Evolutionary conservation across 257 asterid species (phyloP).

Genomic region (Solanum microdontum): DNA sequence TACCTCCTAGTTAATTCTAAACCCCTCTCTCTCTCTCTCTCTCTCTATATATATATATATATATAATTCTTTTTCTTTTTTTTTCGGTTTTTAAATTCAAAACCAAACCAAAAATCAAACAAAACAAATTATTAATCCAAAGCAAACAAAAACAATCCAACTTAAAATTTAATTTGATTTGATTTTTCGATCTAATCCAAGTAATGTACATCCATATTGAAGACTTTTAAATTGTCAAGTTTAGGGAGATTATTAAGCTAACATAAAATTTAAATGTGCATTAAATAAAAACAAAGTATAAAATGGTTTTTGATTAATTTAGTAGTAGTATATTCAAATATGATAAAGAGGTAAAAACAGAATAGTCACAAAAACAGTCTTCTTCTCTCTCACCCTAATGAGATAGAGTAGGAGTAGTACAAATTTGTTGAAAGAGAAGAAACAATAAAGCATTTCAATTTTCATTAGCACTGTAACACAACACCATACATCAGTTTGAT

Average conservation of each 20-base stretch:
- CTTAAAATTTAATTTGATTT: no score
- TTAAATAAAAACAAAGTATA: background rate
- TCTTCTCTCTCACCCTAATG: background rate
- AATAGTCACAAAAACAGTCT: background rate
- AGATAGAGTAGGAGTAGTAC: background rate
- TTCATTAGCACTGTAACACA: background rate
- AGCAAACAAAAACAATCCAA: no score
- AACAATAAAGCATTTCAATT: background rate
- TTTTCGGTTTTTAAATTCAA: no score
- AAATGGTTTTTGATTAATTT: background rate
- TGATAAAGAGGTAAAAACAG: background rate
- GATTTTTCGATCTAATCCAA: no score
- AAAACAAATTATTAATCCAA: no score
- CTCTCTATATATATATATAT: no score
- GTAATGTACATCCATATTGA: no score
- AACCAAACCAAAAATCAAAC: no score
- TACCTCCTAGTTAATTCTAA: no score
- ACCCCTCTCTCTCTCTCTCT: no score
- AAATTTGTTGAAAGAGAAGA: background rate
- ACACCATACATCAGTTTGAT: background rate
- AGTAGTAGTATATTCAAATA: background rate
- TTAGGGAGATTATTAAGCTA: background rate
- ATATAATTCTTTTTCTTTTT: no score
- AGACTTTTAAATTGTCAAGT: background rate
- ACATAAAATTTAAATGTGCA: background rate